Evolutionary conservation across 2,329 filamentous ascomycete species (phyloP).

Genomic region (Cyanodermella asteris): DNA sequence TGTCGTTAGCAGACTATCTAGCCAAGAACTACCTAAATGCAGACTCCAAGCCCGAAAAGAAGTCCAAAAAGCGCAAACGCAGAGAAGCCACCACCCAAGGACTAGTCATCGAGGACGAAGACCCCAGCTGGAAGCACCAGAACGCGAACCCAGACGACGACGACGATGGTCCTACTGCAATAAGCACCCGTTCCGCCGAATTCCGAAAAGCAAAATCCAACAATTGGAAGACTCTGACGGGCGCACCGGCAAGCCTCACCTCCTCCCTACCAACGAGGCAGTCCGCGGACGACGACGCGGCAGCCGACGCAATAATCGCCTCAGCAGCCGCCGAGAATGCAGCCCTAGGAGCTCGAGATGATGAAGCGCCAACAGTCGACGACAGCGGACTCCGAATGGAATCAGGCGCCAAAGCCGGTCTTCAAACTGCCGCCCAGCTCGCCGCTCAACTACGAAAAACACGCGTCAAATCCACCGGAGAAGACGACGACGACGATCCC

Average conservation of each 20-base stretch:
- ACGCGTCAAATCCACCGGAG: constrained; percentile 37
- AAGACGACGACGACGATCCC: constrained; percentile 19
- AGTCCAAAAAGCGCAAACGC: constrained; percentile 31
- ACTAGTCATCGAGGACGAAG: constrained; percentile 8
- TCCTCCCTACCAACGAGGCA: too few relatives aligned
- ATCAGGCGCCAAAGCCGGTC: constrained; percentile 64
- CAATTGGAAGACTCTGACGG: constrained; percentile 57
- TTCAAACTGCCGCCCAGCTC: constrained; percentile 68
- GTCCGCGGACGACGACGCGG: constrained; percentile 33
- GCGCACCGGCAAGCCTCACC: constrained; percentile 23
- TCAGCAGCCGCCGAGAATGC: constrained; percentile 46
- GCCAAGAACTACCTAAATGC: constrained; percentile 75
- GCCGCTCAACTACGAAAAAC: constrained; percentile 45
- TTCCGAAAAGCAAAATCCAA: constrained; percentile 61
- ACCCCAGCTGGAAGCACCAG: constrained; percentile 11
- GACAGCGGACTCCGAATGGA: constrained; percentile 44
- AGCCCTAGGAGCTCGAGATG: constrained; percentile 28
- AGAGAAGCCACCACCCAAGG: constrained; percentile 13
- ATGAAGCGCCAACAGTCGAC: constrained; percentile 23
- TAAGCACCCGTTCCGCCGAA: constrained; percentile 15
- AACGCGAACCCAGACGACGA: constrained; percentile 32
- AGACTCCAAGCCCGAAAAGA: constrained; percentile 23
- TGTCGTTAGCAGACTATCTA: constrained; percentile 60
- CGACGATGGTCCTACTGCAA: constrained; percentile 25
- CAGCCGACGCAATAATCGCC: constrained; percentile 59